Percentiles rank a stretch among this genome's conserved stretches.
Conservation (phyloP, 164 flowering plant species). For the Tinospora cordifolia region DNA sequence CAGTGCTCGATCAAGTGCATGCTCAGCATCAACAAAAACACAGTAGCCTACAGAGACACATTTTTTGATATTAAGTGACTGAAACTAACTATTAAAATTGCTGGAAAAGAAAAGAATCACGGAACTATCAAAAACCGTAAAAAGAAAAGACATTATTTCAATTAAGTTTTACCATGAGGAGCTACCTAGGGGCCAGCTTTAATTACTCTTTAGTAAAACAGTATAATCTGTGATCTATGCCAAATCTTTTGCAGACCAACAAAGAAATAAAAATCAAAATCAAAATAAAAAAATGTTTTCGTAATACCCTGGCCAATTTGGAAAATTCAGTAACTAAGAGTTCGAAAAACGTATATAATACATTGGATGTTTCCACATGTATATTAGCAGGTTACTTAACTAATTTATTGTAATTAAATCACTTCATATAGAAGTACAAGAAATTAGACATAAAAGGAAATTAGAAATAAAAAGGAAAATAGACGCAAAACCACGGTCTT, state of each 20-base stretch:
- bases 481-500: no score
- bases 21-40: constrained; percentile 93
- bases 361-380: no score
- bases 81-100: neutral
- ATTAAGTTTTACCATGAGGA: neutral
- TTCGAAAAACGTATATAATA: no score
- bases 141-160: neutral
- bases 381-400: no score
- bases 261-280: no score
- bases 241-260: neutral
- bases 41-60: constrained; percentile 50
- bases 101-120: neutral
- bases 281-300: no score
- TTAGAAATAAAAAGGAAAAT: no score
- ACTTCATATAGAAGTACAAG: no score
- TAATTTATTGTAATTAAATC: no score
- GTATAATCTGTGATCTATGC: neutral
- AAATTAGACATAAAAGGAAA: no score
- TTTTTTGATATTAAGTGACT: neutral
- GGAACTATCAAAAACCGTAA: neutral
- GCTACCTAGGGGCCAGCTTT: neutral
- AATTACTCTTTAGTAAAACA: neutral
- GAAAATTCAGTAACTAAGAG: no score
- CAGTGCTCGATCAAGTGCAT: constrained; percentile 82
- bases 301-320: no score